Conservation (phyloP, 2,329 filamentous ascomycete genomes). For the Fusarium algeriense region DNA sequence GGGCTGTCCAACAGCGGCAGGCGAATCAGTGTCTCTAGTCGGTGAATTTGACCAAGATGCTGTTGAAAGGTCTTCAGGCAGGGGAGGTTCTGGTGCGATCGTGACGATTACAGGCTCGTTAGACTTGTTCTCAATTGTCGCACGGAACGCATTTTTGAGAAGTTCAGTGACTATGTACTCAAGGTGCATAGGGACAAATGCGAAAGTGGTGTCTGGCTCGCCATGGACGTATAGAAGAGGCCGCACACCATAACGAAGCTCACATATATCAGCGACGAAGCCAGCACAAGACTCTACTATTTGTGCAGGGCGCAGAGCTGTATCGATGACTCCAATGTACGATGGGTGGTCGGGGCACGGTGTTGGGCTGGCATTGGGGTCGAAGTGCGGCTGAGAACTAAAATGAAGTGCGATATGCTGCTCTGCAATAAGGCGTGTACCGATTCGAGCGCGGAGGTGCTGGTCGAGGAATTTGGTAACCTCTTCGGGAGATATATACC, state of each 20-base stretch:
- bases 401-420: slow-evolving; percentile 94
- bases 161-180: slow-evolving; percentile 98
- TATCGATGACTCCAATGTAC: slow-evolving; percentile 97
- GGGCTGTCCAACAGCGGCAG: slow-evolving; percentile 7
- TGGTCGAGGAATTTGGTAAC: slow-evolving; percentile 95
- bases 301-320: slow-evolving; percentile 81
- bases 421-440: slow-evolving; percentile 92
- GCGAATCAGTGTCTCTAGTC: neutral
- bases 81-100: slow-evolving; percentile 77
- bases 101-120: slow-evolving; percentile 90
- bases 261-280: slow-evolving; percentile 95
- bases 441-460: slow-evolving; percentile 92
- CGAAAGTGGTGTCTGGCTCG: slow-evolving; percentile 87
- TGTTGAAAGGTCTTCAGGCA: slow-evolving; percentile 45
- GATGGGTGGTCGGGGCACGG: slow-evolving; percentile 67
- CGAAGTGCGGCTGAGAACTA: slow-evolving; percentile 76
- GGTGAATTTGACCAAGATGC: slow-evolving; percentile 47
- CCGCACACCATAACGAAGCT: slow-evolving; percentile 92
- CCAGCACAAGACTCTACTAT: slow-evolving; percentile 87
- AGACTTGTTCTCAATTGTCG: slow-evolving; percentile 87
- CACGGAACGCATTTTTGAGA: slow-evolving; percentile 95
- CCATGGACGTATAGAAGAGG: slow-evolving; percentile 86
- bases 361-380: slow-evolving; percentile 64
- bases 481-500: slow-evolving; percentile 84
- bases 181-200: slow-evolving; percentile 93